Evolutionary conservation across 1,284 basidiomycete species (phyloP).

Genomic region (Boletus coffeatus): DNA sequence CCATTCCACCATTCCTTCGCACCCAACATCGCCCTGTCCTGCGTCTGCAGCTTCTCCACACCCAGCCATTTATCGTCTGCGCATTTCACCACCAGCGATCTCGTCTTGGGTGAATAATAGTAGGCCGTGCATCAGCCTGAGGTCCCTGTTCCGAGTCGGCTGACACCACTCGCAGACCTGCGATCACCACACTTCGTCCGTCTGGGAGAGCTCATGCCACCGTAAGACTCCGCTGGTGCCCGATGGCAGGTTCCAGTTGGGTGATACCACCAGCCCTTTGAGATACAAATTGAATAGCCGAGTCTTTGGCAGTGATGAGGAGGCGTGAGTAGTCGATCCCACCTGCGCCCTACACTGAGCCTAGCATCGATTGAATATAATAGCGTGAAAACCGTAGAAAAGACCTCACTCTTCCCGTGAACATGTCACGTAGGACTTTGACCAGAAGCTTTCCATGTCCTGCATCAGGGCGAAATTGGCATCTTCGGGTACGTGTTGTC

Average conservation of each 20-base stretch:
- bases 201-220: conserved; percentile 43
- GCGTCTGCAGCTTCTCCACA: conserved; percentile 27
- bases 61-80: conserved; percentile 22
- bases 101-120: conserved; percentile 15
- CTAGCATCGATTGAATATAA: conserved; percentile 27
- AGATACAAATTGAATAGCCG: conserved; percentile 50
- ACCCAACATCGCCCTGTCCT: conserved; percentile 26
- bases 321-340: conserved; percentile 35
- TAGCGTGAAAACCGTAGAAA: conserved; percentile 17
- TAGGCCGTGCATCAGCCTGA: conserved; percentile 6
- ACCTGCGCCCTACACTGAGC: conserved; percentile 42
- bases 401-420: conserved; percentile 36
- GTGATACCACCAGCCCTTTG: conserved; percentile 54
- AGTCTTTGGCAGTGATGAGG: conserved; percentile 32
- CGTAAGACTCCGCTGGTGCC: conserved; percentile 27
- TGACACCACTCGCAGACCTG: conserved; percentile 15
- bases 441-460: conserved; percentile 59
- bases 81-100: conserved; percentile 22
- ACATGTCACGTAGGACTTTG: conserved; percentile 61
- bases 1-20: conserved; percentile 35
- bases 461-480: conserved; percentile 54
- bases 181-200: conserved; percentile 32
- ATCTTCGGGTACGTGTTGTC: conserved; percentile 22
- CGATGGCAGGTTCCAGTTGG: conserved; percentile 61
- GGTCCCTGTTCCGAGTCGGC: conserved; percentile 2